A percentile compares a stretch with the other conserved stretches of the same genome.
These are phyloP conservation scores for Fusarium pseudocircinatum DNA, from an alignment of 2,329 filamentous ascomycete genomes.

Conservation along the genomic window DNA sequence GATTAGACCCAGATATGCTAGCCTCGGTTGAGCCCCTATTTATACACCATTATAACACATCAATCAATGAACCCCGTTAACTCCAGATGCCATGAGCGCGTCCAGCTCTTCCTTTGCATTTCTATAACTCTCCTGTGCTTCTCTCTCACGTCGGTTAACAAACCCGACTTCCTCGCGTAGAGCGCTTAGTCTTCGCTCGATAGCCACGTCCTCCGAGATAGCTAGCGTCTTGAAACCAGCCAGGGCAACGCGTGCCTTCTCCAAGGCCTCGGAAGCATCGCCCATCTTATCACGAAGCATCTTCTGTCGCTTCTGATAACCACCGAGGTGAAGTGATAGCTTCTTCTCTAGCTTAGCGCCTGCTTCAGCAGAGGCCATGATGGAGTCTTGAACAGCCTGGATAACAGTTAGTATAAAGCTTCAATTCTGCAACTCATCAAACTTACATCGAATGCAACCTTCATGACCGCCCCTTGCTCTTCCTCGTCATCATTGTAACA, in stretches of 20 bases:
- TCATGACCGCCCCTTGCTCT: constrained; percentile 70
- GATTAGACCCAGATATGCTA: constrained; percentile 30
- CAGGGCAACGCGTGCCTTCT: constrained; percentile 76
- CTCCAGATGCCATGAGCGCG: constrained; percentile 55
- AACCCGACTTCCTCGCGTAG: constrained; percentile 86
- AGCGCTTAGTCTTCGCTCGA: constrained; percentile 75
- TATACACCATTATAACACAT: constrained; percentile 33
- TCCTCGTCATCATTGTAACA: constrained; percentile 83
- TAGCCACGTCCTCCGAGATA: constrained; percentile 80
- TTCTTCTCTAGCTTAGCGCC: constrained; percentile 95
- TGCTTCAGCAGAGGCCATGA: constrained; percentile 78
- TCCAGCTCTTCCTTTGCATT: constrained; percentile 80
- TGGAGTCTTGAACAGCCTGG: constrained; percentile 75
- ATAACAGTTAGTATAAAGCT: constrained; percentile 26
- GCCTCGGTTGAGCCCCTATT: constrained; percentile 28
- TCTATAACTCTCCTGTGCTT: constrained; percentile 89
- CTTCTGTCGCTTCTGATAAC: constrained; percentile 88
- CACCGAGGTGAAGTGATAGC: constrained; percentile 84
- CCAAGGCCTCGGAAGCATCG: constrained; percentile 78
- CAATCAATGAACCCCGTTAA: constrained; percentile 53
- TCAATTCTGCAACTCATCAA: not conserved
- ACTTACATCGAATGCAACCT: constrained; percentile 77
- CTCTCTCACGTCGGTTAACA: constrained; percentile 82
- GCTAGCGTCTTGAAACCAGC: constrained; percentile 79
- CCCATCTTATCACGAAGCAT: constrained; percentile 81